Evolutionary conservation across 2,329 filamentous ascomycete species (phyloP).

Genomic region (Trichoderma sp.): DNA sequence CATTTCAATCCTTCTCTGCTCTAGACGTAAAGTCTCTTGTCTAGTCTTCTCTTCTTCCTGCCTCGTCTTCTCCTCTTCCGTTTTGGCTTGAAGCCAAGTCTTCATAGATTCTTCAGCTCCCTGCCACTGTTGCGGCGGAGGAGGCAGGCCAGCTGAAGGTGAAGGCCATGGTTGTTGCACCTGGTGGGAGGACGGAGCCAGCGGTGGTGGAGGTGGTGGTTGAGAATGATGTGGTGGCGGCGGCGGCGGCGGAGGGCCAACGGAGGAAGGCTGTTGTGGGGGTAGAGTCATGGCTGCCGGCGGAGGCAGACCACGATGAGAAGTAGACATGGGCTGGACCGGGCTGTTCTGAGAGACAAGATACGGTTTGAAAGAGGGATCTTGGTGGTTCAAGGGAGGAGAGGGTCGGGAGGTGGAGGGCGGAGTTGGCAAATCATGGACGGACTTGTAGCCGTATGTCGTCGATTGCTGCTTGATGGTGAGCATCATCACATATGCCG

Average conservation of each 20-base stretch:
- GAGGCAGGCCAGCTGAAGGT: constrained; percentile 57
- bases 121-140: constrained; percentile 68
- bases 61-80: constrained; percentile 72
- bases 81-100: constrained; percentile 70
- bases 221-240: constrained; percentile 36
- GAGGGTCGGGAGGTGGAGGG: constrained; percentile 59
- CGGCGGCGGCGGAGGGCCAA: constrained; percentile 35
- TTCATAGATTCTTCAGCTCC: constrained; percentile 72
- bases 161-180: constrained; percentile 39
- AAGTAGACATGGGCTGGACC: constrained; percentile 66
- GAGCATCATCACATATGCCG: constrained; percentile 57
- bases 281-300: constrained; percentile 68
- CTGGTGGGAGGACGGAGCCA: constrained; percentile 39
- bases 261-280: constrained; percentile 47
- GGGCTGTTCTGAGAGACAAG: constrained; percentile 51
- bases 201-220: constrained; percentile 34
- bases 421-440: constrained; percentile 66
- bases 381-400: constrained; percentile 57
- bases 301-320: constrained; percentile 70
- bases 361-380: constrained; percentile 49
- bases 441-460: constrained; percentile 62
- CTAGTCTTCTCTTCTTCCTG: constrained; percentile 74
- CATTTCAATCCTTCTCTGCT: constrained; percentile 73
- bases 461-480: constrained; percentile 63
- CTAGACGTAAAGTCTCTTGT: constrained; percentile 67